Base-by-base conservation (phyloP, 2,329 filamentous ascomycete genomes). In the Madurella fahalii region DNA sequence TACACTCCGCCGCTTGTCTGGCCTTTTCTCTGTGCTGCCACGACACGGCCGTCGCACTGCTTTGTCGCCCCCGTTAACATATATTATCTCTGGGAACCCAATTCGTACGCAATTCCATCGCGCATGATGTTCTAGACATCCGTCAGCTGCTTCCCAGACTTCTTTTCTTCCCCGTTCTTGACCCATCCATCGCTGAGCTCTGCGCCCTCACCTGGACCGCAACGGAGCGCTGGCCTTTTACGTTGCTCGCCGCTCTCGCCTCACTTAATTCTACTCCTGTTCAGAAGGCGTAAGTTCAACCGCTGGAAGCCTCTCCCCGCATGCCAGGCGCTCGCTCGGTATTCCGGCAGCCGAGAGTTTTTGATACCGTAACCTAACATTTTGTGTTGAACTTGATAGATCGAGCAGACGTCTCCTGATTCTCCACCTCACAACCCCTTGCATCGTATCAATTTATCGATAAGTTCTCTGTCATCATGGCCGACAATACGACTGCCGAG, bases 401-500 rank as follows among this genome's bases (percentile, higher is more conserved):
- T 40, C 53, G 44, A 41, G 39, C 46, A 42, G 17, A 31, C 25
- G 18, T 20, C 42, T 46, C 61, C 70, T 44, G 30, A 30, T 25
- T 40, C 17, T 25, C 25, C 7, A 25, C 25, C 25, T 25, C 25
- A 7, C 25, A 25, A 25, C 25, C 7, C 7, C 25, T 7, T 7
- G 25, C 25, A 32, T 43, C 16, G 16, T 40, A 42, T 39, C 75
- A 50, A 62, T 61, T 31, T 32, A 17, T 50, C 34, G 40, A 44
- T 17, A 44, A 5, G 32, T 32, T n/a, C 57, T 62, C 31, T 47
- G 62, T 25, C 47, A 58, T 58, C 58, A 68, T 69, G 60, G 57
- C 69, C 61, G 71, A 73, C 51, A 55, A 53, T 54, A 69, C 66
- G 61, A 63, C 64, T 61, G 65, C 67, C 58, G 75, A 79, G 68